Evolutionary conservation across 2,329 filamentous ascomycete genomes (phyloP).

Genomic region (Rachicladosporium sp.): DNA sequence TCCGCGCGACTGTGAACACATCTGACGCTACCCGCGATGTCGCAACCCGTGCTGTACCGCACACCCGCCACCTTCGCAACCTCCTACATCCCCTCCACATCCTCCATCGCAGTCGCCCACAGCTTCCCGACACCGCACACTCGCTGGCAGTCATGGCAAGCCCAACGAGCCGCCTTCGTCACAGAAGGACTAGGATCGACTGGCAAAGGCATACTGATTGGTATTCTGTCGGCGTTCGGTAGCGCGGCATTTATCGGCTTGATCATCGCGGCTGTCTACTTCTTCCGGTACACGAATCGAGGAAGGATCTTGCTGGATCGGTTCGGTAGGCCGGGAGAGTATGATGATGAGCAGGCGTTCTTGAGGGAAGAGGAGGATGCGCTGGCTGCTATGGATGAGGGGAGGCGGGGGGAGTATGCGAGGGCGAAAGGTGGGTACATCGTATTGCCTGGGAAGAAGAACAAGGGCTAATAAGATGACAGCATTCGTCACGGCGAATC

Average conservation of each 20-base stretch:
- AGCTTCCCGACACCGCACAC: neutral
- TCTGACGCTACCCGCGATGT: neutral
- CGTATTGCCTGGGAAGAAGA: too few relatives aligned
- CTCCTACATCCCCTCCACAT: slow-evolving; percentile 7
- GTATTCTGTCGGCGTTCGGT: slow-evolving; percentile 85
- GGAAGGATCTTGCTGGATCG: slow-evolving; percentile 89
- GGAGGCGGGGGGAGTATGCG: slow-evolving; percentile 79
- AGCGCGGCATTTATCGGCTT: slow-evolving; percentile 76
- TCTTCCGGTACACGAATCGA: slow-evolving; percentile 79
- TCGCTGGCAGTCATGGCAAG: slow-evolving; percentile 4
- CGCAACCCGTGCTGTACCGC: slow-evolving; percentile 3
- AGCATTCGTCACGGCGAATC: slow-evolving; percentile 92
- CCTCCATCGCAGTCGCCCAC: slow-evolving; percentile 2
- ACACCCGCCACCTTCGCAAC: slow-evolving; percentile 9
- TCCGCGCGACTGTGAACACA: slow-evolving; percentile 7
- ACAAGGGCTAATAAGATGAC: too few relatives aligned
- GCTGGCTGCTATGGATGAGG: slow-evolving; percentile 87
- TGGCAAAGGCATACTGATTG: slow-evolving; percentile 78
- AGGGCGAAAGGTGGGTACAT: slow-evolving; percentile 98
- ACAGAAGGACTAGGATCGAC: slow-evolving; percentile 18
- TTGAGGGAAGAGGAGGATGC: slow-evolving; percentile 88
- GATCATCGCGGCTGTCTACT: slow-evolving; percentile 72
- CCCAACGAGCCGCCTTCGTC: neutral
- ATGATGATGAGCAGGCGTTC: slow-evolving; percentile 94
- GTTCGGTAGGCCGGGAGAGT: slow-evolving; percentile 86